Conservation (phyloP, 805 yeast species). For the Ogataea allantospora region DNA sequence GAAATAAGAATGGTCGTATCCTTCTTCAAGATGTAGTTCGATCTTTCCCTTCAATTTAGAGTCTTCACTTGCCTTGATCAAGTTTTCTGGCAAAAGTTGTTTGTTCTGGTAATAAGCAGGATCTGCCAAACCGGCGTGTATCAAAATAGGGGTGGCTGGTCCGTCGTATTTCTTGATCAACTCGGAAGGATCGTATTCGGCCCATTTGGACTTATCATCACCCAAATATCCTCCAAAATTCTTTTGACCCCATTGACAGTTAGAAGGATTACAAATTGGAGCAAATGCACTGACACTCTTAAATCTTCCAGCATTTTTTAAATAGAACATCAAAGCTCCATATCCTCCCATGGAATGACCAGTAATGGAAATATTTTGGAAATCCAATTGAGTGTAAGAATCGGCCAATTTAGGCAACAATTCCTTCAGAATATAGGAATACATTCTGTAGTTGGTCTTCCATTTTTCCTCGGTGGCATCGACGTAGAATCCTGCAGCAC, state of each 20-base stretch:
- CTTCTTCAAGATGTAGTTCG: slow-evolving; percentile 63
- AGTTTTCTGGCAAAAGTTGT: slow-evolving; percentile 75
- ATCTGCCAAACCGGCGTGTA: slow-evolving; percentile 82
- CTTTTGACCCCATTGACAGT: slow-evolving; percentile 85
- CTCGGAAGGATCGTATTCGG: slow-evolving; percentile 78
- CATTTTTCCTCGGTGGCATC: slow-evolving; percentile 78
- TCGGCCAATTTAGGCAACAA: slow-evolving; percentile 52
- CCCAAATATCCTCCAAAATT: slow-evolving; percentile 81
- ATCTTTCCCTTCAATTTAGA: slow-evolving; percentile 61
- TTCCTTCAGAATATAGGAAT: slow-evolving; percentile 75
- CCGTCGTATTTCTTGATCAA: slow-evolving; percentile 58
- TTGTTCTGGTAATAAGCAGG: slow-evolving; percentile 50
- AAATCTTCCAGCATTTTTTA: slow-evolving; percentile 70
- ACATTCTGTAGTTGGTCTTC: slow-evolving; percentile 78
- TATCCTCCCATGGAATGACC: slow-evolving; percentile 99
- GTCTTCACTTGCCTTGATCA: slow-evolving; percentile 58
- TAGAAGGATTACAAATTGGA: slow-evolving; percentile 80
- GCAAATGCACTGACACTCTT: slow-evolving; percentile 86
- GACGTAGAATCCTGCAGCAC: slow-evolving; percentile 93
- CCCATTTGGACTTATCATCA: slow-evolving; percentile 58
- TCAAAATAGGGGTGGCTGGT: slow-evolving; percentile 59
- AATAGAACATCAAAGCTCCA: slow-evolving; percentile 73
- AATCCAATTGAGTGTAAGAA: slow-evolving; percentile 52
- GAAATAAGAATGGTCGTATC: slow-evolving; percentile 89
- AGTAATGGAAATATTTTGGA: slow-evolving; percentile 66